Evolutionary conservation across 1,284 basidiomycete genomes (phyloP).

Genomic region (Malassezia caprae): DNA sequence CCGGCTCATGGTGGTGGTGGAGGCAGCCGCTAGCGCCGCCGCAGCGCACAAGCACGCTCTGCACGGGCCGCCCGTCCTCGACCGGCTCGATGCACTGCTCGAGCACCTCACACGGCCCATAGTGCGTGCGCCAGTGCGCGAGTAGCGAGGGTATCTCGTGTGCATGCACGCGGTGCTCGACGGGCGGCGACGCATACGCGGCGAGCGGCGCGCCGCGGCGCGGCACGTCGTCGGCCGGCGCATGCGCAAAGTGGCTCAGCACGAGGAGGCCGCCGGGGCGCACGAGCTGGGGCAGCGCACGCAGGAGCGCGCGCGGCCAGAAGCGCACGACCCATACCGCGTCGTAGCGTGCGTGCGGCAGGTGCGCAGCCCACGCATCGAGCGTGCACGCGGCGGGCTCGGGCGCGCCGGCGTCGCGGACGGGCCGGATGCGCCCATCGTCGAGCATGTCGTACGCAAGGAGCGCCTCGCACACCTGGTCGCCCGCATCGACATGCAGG

Average conservation of each 20-base stretch:
- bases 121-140: background rate
- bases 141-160: conserved; percentile 2
- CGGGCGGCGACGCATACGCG: conserved; percentile 11
- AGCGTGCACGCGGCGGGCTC: background rate
- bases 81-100: conserved; percentile 14
- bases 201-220: background rate
- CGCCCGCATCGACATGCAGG: background rate
- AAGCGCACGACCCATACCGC: conserved; percentile 12
- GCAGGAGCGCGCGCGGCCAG: conserved; percentile 9
- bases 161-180: conserved; percentile 10
- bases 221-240: background rate
- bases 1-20: background rate
- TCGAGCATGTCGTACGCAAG: background rate
- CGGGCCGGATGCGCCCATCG: background rate
- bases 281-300: background rate
- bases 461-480: conserved; percentile 1
- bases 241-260: conserved; percentile 19
- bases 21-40: background rate
- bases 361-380: background rate
- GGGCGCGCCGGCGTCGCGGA: background rate
- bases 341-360: conserved; percentile 8
- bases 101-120: background rate
- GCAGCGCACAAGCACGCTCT: conserved; percentile 4
- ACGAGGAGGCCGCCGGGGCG: conserved; percentile 6
- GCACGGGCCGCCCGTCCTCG: conserved; percentile 16